Conservation (phyloP, 768 basidiomycete genomes). For the Collybia sordida region DNA sequence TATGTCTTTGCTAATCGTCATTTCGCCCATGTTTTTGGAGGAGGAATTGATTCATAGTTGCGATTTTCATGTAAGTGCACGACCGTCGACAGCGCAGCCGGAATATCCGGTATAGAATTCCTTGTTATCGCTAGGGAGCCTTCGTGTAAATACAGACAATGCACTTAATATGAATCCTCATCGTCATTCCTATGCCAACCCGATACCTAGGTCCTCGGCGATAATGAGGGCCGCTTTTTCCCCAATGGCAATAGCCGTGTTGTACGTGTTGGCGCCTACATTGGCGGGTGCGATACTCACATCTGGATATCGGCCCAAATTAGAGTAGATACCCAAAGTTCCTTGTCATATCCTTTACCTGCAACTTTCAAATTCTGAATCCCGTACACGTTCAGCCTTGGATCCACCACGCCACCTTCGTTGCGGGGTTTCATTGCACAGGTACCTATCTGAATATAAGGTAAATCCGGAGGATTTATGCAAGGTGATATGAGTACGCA, state of each 20-base stretch:
- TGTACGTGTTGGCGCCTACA: conserved; percentile 42
- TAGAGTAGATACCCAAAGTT: not conserved
- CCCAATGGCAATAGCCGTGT: conserved; percentile 46
- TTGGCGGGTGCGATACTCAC: conserved; percentile 39
- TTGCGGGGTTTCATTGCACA: conserved; percentile 67
- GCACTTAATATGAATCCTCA: too few species aligned
- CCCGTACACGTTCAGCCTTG: conserved; percentile 63
- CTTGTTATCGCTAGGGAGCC: too few species aligned
- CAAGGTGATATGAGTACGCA: conserved; percentile 14
- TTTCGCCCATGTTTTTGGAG: too few species aligned
- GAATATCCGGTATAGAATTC: too few species aligned
- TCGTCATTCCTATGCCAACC: too few species aligned
- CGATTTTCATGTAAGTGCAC: too few species aligned
- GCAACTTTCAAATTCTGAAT: conserved; percentile 58
- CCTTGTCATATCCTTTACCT: conserved; percentile 26
- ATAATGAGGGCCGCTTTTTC: conserved; percentile 66
- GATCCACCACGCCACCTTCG: conserved; percentile 60
- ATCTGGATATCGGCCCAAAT: conserved; percentile 20
- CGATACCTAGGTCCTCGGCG: conserved; percentile 48
- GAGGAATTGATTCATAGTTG: too few species aligned
- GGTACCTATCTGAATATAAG: conserved; percentile 52
- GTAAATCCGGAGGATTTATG: not conserved
- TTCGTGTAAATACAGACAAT: too few species aligned
- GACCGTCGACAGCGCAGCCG: too few species aligned
- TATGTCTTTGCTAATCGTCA: too few species aligned